Base-by-base conservation (phyloP, 1,284 basidiomycete species). In the Tetrapyrgos nigripes region DNA sequence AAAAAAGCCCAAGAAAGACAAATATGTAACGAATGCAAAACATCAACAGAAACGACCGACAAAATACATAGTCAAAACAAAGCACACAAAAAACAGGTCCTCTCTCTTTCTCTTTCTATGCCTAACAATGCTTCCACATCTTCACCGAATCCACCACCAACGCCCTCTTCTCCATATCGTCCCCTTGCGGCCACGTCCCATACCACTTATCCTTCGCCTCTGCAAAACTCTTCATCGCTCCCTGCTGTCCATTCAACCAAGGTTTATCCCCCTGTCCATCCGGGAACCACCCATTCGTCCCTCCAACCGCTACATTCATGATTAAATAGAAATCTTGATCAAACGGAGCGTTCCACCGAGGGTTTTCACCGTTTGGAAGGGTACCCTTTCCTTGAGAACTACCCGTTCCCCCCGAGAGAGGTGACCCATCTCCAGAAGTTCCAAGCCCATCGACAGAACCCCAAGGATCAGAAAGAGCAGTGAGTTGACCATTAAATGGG, bases 241-340 rank as follows among this genome's bases (percentile, higher is more conserved):
- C 83, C 49, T 62, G 74, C 3, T 87, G 88, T 52, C 80, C 79
- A 70, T 93, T 89, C 37, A 86, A 79, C 93, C 93, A 96, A 28
- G 89, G 88, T 76, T 94, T 96, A 56, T 82, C 80, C 49, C 86
- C 59, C 26, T 50, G 55, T 28, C 79, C 79, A 68, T 94, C 92
- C 17, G 89, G 89, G 83, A 96, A 96, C 90, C 91, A 95, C 17
- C 93, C 94, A 67, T 89, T 92, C 31, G 91, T 94, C 8, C 91
- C 91, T 4, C 94, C 94, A 24, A 87, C 91, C 6, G 89, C 92
- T 49, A 95, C 82, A 72, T 92, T 83, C 66, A 96, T 76, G 64
- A 93, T 87, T 43, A 96, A 76, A 74, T 93, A 94, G 76, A 95
- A 96, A 13, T 83, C 86, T 60, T 93, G 87, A 74, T 96, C 93